A percentile compares a stretch with the other conserved stretches of the same genome.
Conservation (phyloP, 805 yeast species). For the Clavispora phyllophila region DNA sequence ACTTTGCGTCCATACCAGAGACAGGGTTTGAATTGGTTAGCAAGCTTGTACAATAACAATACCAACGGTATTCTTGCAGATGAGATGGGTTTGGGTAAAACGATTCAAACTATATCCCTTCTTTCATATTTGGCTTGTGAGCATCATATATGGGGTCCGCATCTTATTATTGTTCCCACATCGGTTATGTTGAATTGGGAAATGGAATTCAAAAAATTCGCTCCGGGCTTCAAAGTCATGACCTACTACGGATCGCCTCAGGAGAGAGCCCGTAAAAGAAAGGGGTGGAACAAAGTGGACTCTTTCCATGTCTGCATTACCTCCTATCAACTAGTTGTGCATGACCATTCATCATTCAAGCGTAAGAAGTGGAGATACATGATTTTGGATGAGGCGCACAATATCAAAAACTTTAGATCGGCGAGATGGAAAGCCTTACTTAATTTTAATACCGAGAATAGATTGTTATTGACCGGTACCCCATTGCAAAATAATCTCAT, state of each 20-base stretch:
- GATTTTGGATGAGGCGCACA: slow-evolving; percentile 98
- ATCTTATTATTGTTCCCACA: slow-evolving; percentile 93
- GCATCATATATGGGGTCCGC: slow-evolving; percentile 97
- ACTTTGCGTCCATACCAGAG: slow-evolving; percentile 86
- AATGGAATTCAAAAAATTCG: slow-evolving; percentile 97
- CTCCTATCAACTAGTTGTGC: slow-evolving; percentile 95
- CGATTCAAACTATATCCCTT: slow-evolving; percentile 90
- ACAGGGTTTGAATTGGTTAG: slow-evolving; percentile 96
- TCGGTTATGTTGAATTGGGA: slow-evolving; percentile 98
- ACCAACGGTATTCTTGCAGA: slow-evolving; percentile 98
- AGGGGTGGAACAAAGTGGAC: slow-evolving; percentile 96
- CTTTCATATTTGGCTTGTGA: slow-evolving; percentile 87
- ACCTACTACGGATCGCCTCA: slow-evolving; percentile 97
- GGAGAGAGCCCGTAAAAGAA: slow-evolving; percentile 90
- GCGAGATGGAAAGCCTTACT: slow-evolving; percentile 95
- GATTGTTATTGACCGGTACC: slow-evolving; percentile 90
- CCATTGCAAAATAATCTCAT: slow-evolving; percentile 93
- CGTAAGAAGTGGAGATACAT: slow-evolving; percentile 93
- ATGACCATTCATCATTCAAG: slow-evolving; percentile 90
- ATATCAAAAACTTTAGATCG: slow-evolving; percentile 92
- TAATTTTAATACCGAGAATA: slow-evolving; percentile 87
- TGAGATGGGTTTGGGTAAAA: slow-evolving; percentile 98
- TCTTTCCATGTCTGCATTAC: slow-evolving; percentile 96
- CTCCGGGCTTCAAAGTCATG: slow-evolving; percentile 93
- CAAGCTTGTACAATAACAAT: slow-evolving; percentile 83